Conservation (phyloP, 2,329 filamentous ascomycete species). For the Curvularia spicifera region DNA sequence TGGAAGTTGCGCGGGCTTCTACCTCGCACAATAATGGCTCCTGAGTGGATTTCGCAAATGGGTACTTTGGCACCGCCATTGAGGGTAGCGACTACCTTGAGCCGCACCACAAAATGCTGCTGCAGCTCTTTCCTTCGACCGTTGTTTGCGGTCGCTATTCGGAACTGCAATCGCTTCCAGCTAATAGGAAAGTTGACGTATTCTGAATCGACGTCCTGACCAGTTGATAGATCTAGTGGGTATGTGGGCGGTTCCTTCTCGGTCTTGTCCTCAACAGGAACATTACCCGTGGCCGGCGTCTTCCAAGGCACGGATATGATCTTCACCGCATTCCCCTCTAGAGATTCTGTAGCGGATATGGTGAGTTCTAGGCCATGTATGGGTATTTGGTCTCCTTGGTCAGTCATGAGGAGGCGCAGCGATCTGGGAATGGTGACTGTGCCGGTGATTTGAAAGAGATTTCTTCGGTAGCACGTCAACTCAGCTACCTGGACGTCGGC, state of each 20-base stretch:
- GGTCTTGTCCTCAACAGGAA: conserved; percentile 68
- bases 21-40: conserved; percentile 91
- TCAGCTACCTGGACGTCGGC: conserved; percentile 67
- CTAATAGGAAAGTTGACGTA: conserved; percentile 91
- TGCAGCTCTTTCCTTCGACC: conserved; percentile 92
- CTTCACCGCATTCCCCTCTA: conserved; percentile 89
- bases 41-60: conserved; percentile 82
- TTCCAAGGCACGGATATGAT: conserved; percentile 99
- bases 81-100: conserved; percentile 85
- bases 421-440: conserved; percentile 81
- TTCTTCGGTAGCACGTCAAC: conserved; percentile 92
- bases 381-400: conserved; percentile 82
- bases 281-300: conserved; percentile 81
- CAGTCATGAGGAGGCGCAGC: conserved; percentile 79
- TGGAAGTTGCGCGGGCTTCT: conserved; percentile 95
- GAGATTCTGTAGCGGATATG: conserved; percentile 91
- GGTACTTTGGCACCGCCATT: conserved; percentile 82
- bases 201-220: conserved; percentile 77
- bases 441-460: conserved; percentile 94
- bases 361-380: conserved; percentile 84
- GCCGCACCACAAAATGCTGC: conserved; percentile 89
- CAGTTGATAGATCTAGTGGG: conserved; percentile 69
- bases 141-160: conserved; percentile 96
- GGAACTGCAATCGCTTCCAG: conserved; percentile 91
- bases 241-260: conserved; percentile 89